These are phyloP conservation scores for Thuidium tamariscinum DNA, from an alignment of 225 moss, liverwort and hornwort species.

Conservation along the genomic window DNA sequence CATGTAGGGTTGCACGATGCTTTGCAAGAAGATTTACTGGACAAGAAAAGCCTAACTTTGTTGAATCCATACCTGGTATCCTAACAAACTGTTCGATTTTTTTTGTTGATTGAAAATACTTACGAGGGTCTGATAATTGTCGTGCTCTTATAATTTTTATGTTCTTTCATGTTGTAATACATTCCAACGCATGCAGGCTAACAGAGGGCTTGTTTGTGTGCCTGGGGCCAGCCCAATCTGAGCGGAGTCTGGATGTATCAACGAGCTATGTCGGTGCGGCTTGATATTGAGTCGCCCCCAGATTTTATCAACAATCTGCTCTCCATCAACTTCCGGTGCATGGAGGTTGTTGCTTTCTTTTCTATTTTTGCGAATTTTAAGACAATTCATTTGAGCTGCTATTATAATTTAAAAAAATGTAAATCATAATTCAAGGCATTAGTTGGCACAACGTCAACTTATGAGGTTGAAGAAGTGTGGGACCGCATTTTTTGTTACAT, in stretches of 20 bases:
- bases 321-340: constrained; percentile 75
- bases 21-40: constrained; percentile 61
- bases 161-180: background rate
- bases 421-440: background rate
- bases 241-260: constrained; percentile 96
- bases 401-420: background rate
- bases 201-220: background rate
- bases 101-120: background rate
- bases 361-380: background rate
- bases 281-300: constrained; percentile 55
- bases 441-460: background rate
- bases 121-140: background rate
- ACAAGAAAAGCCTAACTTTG: constrained; percentile 48
- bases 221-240: constrained; percentile 72
- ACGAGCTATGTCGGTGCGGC: constrained; percentile 83
- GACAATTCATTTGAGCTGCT: background rate
- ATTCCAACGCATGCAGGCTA: background rate
- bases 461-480: background rate
- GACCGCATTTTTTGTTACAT: background rate
- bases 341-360: constrained; percentile 43
- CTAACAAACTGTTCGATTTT: background rate
- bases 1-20: constrained; percentile 70
- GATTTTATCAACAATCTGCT: constrained; percentile 87
- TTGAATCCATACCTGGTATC: constrained; percentile 87
- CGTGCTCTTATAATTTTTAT: background rate